These are phyloP conservation scores for Cladorrhinum sp. DNA, from an alignment of 2,329 filamentous ascomycete genomes.

Conservation along the genomic window DNA sequence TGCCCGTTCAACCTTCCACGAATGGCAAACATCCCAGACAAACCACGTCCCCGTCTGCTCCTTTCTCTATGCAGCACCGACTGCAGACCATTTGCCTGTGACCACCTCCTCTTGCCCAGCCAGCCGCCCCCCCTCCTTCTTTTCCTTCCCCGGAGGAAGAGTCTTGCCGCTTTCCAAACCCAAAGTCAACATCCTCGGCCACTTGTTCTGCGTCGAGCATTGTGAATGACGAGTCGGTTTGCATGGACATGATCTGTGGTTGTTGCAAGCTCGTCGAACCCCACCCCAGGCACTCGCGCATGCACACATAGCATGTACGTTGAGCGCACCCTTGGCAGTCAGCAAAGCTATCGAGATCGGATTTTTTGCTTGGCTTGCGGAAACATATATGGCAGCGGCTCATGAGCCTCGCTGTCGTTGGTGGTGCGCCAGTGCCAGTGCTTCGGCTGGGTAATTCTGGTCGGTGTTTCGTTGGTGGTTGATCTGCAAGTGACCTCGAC, in stretches of 20 bases:
- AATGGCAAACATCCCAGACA: slow-evolving; percentile 59
- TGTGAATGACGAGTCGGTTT: slow-evolving; percentile 40
- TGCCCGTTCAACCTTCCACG: slow-evolving; percentile 25
- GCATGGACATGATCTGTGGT: slow-evolving; percentile 31
- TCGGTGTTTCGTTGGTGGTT: slow-evolving; percentile 9
- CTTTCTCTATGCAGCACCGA: slow-evolving; percentile 65
- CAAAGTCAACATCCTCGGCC: slow-evolving; percentile 8
- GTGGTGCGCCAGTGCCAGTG: slow-evolving; percentile 1
- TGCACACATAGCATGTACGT: slow-evolving; percentile 67
- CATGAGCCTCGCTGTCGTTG: slow-evolving; percentile 19
- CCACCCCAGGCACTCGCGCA: slow-evolving; percentile 59
- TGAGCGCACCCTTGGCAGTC: slow-evolving; percentile 61
- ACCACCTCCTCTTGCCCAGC: slow-evolving; percentile 40
- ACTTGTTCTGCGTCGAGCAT: slow-evolving; percentile 49
- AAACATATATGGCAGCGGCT: slow-evolving; percentile 62
- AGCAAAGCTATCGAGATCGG: slow-evolving; percentile 64
- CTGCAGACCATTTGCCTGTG: slow-evolving; percentile 61
- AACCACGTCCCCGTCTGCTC: slow-evolving; percentile 61
- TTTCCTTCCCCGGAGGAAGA: neutral
- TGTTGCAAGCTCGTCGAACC: slow-evolving; percentile 23
- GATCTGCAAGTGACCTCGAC: neutral
- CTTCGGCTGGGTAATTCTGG: neutral
- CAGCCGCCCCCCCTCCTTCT: slow-evolving; percentile 17
- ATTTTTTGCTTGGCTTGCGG: slow-evolving; percentile 61
- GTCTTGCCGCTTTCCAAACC: neutral